Base-by-base conservation (phyloP, 1,284 basidiomycete species). In the Ustilago xerochloae region DNA sequence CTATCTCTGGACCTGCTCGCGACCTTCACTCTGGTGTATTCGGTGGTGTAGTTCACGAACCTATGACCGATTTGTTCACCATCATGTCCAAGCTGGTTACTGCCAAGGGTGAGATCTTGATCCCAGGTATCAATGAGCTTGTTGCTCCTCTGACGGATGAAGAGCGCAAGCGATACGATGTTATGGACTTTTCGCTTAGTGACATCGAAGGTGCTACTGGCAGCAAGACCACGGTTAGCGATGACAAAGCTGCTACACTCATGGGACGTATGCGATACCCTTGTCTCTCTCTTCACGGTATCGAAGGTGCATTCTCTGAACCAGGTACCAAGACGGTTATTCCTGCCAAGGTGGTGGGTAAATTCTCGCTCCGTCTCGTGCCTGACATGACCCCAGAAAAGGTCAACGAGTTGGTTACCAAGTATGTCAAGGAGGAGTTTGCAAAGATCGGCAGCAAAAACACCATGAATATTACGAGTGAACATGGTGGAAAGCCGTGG, bases 91-190 rank as follows among this genome's bases (percentile, higher is more conserved):
- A 91, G 82, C 92, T 99, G 48, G 95, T 98, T 65, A 89, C 90
- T 50, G 88, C 90, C 7, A 84, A 90, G 47, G 96, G 95, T 39
- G 88, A 91, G 61, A 98, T 99, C 79, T 88, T 96, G 56, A 87
- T 99, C 51, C 94, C 94, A 0, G 96, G 95, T 15, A 89, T 98
- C 67, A 91, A 94, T 71, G 93, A 95, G 54, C 90, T 95, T 86
- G 93, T 98, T 3, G 87, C 89, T 0, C 88, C 89, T 4, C 87
- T 96, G 3, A 91, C 90, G 28, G 89, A 89, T 1, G 90, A 92
- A 54, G 96, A 99, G 86, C 87, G 90, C 90, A 81, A 77, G 85
- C 84, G 71, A 5, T 86, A 85, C 74, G 82, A 86, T 33, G 82
- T 79, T 35, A 85, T 86, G 75, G 84, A 86, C 63, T 83, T 86